These are phyloP conservation scores for Cordyceps fumosorosea DNA, from an alignment of 2,329 filamentous ascomycete species.

Conservation along the genomic window DNA sequence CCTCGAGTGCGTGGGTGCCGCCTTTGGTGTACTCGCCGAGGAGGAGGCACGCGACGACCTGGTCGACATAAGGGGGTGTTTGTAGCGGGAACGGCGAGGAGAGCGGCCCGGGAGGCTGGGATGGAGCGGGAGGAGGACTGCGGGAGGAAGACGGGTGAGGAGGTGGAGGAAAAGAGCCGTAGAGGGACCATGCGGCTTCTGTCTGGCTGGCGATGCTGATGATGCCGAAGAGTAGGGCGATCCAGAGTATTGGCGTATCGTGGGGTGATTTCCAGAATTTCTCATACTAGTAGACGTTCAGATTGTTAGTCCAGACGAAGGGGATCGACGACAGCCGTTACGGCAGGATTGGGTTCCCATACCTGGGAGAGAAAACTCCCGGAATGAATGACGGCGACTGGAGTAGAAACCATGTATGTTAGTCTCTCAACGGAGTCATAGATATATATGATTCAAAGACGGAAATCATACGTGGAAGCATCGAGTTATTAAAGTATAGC, in stretches of 20 bases:
- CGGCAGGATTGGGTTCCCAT: not conserved
- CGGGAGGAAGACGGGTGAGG: not conserved
- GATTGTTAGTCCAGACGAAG: not conserved
- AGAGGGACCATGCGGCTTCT: conserved; percentile 23
- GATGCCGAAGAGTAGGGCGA: conserved; percentile 39
- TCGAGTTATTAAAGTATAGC: conserved; percentile 8
- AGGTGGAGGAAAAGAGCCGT: not conserved
- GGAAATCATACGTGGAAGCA: not conserved
- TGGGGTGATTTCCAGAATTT: conserved; percentile 35
- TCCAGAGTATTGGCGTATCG: conserved; percentile 35
- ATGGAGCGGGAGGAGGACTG: not conserved
- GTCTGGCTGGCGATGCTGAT: conserved; percentile 27
- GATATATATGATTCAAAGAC: not conserved
- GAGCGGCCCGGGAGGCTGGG: conserved; percentile 14
- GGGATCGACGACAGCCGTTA: not conserved
- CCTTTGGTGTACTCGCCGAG: conserved; percentile 37
- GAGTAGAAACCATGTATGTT: not conserved
- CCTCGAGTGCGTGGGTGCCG: conserved; percentile 36
- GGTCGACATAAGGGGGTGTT: conserved; percentile 21
- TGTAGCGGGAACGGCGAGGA: conserved; percentile 16
- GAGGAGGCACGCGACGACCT: conserved; percentile 35
- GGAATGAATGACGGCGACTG: conserved; percentile 3
- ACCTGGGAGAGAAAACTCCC: conserved; percentile 3
- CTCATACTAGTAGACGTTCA: conserved; percentile 29
- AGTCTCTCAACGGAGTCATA: not conserved